These are phyloP conservation scores for Gossypium laxum DNA, from an alignment of 441 rosid genomes.

Conservation along the genomic window DNA sequence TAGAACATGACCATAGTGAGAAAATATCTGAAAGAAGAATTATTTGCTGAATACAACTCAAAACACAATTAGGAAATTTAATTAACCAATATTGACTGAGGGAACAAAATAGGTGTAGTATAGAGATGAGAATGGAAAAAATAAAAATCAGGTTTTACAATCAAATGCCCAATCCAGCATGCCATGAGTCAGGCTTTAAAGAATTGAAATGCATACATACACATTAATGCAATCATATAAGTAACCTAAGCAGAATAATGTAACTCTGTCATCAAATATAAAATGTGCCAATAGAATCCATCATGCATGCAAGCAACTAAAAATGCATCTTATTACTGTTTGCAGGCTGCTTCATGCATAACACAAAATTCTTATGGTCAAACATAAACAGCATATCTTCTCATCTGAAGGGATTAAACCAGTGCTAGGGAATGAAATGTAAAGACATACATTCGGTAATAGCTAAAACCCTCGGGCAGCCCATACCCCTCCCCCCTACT, in stretches of 20 bases:
- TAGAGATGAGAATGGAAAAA: not conserved
- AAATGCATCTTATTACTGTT: not conserved
- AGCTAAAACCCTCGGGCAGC: not conserved
- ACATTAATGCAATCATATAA: not conserved
- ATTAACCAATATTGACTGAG: not conserved
- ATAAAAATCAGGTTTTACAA: not conserved
- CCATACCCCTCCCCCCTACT: not conserved
- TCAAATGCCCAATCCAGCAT: not conserved
- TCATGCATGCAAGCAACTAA: not conserved
- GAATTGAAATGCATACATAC: not conserved
- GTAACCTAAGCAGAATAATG: not conserved
- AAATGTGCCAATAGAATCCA: not conserved
- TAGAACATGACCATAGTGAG: conserved; percentile 56
- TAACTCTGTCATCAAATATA: not conserved
- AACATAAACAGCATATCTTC: not conserved
- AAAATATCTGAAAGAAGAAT: conserved; percentile 52
- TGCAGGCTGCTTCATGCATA: not conserved
- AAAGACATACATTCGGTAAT: not conserved
- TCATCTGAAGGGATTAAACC: not conserved
- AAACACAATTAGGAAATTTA: conserved; percentile 7
- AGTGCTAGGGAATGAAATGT: not conserved
- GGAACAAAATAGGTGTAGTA: not conserved
- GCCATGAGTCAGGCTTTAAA: not conserved
- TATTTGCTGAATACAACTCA: conserved; percentile 5
- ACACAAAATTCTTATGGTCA: not conserved